phyloP scores from a whole-genome alignment of 805 yeast species.

The Suhomyces tanzawaensis region DNA sequence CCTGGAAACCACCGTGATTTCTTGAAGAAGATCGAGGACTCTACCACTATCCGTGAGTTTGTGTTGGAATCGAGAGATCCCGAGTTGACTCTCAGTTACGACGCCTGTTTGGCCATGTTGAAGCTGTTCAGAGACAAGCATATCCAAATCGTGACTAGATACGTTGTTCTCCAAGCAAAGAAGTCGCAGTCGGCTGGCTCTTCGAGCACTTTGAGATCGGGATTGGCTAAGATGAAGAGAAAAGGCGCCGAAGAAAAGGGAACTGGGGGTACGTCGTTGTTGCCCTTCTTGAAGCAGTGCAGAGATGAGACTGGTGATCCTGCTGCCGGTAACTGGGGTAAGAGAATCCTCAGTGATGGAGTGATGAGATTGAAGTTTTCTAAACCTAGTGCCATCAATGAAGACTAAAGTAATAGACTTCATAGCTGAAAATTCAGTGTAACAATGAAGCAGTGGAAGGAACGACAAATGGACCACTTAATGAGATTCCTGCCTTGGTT shows the following conservation, averaged over 20 bases:
- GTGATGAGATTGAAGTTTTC: constrained; percentile 42
- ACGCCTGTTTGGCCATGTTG: constrained; percentile 86
- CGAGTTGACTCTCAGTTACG: constrained; percentile 70
- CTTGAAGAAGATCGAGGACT: constrained; percentile 55
- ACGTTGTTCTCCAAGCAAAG: constrained; percentile 76
- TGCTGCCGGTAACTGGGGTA: constrained; percentile 93
- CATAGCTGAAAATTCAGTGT: not conserved
- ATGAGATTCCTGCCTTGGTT: too few species aligned
- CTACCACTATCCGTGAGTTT: constrained; percentile 61
- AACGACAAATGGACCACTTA: too few species aligned
- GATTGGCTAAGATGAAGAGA: constrained; percentile 51
- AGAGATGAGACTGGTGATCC: constrained; percentile 94
- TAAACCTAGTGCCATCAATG: constrained; percentile 39
- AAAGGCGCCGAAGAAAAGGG: constrained; percentile 64
- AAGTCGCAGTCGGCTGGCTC: constrained; percentile 52
- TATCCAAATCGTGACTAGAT: constrained; percentile 87
- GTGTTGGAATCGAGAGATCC: constrained; percentile 50
- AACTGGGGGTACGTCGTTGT: constrained; percentile 90
- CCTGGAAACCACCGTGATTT: constrained; percentile 83
- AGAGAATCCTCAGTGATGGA: constrained; percentile 60
- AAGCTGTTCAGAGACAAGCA: constrained; percentile 89
- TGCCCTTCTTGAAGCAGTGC: constrained; percentile 92
- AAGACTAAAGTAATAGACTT: constrained; percentile 32
- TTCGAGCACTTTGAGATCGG: constrained; percentile 61
- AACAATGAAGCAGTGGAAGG: not conserved